Conservation (phyloP, 2,329 filamentous ascomycete species). For the Gaeumannomyces tritici region DNA sequence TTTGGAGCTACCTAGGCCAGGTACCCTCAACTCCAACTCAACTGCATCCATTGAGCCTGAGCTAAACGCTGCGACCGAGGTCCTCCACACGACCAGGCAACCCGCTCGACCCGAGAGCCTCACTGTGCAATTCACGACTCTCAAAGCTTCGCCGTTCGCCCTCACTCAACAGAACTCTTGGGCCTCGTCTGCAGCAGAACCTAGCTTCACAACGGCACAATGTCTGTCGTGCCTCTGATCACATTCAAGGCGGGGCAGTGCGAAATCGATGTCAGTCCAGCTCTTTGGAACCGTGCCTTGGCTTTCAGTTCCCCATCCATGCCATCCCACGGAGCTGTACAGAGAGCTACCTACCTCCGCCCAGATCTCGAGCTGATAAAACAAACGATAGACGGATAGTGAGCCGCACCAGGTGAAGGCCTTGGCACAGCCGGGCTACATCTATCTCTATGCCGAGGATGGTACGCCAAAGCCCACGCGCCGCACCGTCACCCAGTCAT, state of each 20-base stretch:
- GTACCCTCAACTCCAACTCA: no score
- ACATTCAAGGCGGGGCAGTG: slow-evolving; percentile 95
- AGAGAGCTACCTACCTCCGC: background rate
- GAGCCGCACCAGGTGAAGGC: slow-evolving; percentile 66
- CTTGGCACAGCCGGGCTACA: slow-evolving; percentile 65
- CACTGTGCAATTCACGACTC: background rate
- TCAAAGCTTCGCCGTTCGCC: background rate
- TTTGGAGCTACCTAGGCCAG: no score
- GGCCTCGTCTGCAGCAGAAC: background rate
- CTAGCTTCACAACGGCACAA: slow-evolving; percentile 24
- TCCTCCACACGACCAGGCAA: no score
- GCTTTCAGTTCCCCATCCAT: background rate
- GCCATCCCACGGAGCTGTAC: no score
- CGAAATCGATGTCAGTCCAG: slow-evolving; percentile 62
- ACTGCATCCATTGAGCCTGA: no score
- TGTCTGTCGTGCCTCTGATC: slow-evolving; percentile 80
- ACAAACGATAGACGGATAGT: slow-evolving; percentile 31
- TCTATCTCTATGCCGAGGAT: slow-evolving; percentile 91
- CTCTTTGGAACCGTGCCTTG: background rate
- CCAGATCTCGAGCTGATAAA: slow-evolving; percentile 8
- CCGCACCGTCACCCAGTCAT: background rate
- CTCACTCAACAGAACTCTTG: background rate
- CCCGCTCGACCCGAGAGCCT: background rate
- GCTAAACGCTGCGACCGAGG: no score
- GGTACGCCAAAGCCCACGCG: slow-evolving; percentile 29